Evolutionary conservation across 441 rosid species (phyloP), one percentile per base, ranked within the genome.

Genomic region (Bocquillonia castaneifolia): DNA sequence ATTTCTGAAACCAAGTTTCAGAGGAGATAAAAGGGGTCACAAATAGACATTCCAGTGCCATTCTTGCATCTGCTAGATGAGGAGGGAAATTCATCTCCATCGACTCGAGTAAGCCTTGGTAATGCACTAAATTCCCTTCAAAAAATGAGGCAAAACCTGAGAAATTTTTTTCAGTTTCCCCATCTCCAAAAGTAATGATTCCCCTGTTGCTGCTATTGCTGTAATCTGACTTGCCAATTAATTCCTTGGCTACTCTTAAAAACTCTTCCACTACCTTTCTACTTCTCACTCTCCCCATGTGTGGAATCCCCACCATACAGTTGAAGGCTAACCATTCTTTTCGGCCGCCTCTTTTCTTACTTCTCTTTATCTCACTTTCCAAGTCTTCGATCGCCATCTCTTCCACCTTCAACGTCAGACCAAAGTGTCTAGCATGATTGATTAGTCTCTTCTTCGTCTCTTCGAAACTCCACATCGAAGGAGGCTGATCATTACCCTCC

Each of bases 11-110:
- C 79, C 76, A 71, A 6, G 29, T 75, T 15, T 7, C 31, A 17
- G 69, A 62, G 0, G 83, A 77, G 12, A 79, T 9, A 54, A 34
- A 75, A 4, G 86, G 83, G 0, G 76, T 73, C 39, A 72, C 65
- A 17, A 84, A 84, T 6, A 85, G 66, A n/a, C 59, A 44, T 54
- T 85, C 83, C 77, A 81, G 72, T 12, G 78, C 78, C 29, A 80
- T 64, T 54, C 82, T 76, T 40, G 82, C 83, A 20, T 76, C 79
- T 6, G 60, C 62, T 6, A 79, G 65, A 58, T 69, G 72, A 15
- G 15, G 28, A 5, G 80, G 81, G 20, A 82, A 65, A 22, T 51
- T 50, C 12, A 25, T 40, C 59, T 79, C 78, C 22, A 82, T 79
- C 3, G 82, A 82, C 22, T 82, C 85, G 15, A 77, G 47, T 44